Evolutionary conservation across 2,329 filamentous ascomycete genomes (phyloP).

Genomic region (Alternaria novae-zelandiae): DNA sequence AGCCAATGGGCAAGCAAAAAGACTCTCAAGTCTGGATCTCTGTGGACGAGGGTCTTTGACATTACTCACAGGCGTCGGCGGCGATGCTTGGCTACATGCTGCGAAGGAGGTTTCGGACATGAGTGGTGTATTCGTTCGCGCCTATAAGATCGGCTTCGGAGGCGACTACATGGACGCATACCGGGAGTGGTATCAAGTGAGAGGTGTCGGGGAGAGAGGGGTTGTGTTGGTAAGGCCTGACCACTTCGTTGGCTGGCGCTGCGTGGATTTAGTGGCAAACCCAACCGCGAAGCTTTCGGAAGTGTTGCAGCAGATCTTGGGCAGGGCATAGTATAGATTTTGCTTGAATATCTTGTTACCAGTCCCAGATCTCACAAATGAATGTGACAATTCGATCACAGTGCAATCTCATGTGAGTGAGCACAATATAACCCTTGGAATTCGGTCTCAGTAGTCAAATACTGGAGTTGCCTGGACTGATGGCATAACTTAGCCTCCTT

Average conservation of each 20-base stretch:
- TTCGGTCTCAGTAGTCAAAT: neutral
- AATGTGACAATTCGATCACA: neutral
- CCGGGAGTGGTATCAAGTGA: constrained; percentile 61
- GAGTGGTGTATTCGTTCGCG: constrained; percentile 56
- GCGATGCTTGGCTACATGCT: constrained; percentile 60
- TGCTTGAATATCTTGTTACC: neutral
- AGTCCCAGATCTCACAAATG: neutral
- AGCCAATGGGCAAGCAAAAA: constrained; percentile 52
- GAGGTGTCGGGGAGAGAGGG: constrained; percentile 58
- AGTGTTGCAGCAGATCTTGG: neutral
- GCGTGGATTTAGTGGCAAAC: neutral
- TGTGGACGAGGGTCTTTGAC: constrained; percentile 57
- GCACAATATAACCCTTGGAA: neutral
- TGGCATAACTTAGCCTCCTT: neutral
- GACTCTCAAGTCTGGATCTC: constrained; percentile 65
- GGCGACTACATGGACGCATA: constrained; percentile 69
- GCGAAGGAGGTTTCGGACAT: constrained; percentile 47
- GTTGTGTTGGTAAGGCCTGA: constrained; percentile 58
- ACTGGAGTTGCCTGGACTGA: neutral
- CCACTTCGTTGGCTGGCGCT: constrained; percentile 55
- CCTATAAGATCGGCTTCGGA: constrained; percentile 62
- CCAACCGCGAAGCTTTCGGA: neutral
- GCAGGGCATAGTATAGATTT: neutral
- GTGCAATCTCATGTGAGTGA: neutral
- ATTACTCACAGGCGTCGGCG: constrained; percentile 57